Conservation (phyloP, 352 stramenopile genomes). For the Globisporangium cederbergense region DNA sequence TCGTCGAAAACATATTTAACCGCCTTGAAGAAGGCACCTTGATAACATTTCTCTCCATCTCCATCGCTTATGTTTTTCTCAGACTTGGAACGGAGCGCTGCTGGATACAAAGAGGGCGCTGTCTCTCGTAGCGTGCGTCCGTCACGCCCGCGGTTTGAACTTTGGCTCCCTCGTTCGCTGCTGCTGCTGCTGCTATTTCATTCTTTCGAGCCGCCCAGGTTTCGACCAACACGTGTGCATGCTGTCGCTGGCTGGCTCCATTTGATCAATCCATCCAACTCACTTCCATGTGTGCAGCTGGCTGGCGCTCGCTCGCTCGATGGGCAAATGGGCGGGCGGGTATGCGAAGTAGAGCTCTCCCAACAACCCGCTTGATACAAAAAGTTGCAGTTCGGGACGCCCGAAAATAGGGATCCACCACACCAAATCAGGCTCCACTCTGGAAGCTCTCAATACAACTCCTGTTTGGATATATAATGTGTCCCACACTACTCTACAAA, state of each 20-base stretch:
- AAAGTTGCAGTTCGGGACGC: conserved; percentile 14
- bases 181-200: neutral
- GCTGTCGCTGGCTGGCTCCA: conserved; percentile 1
- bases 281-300: neutral
- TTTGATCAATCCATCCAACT: neutral
- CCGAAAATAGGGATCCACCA: conserved; percentile 1
- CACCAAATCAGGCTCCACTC: neutral
- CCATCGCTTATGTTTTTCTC: conserved; percentile 5
- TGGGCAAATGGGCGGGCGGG: neutral
- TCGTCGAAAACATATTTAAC: neutral
- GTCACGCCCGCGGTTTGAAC: conserved; percentile 8
- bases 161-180: neutral
- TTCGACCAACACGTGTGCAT: neutral
- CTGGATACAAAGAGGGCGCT: neutral
- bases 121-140: conserved; percentile 1
- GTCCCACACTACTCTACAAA: neutral
- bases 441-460: neutral
- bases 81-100: neutral
- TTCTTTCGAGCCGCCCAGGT: conserved; percentile 1
- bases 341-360: neutral
- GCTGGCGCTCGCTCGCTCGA: neutral
- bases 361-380: conserved; percentile 3
- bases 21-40: neutral
- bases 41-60: neutral
- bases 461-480: neutral